Evolutionary conservation across 345 rosid genomes (phyloP).

Genomic region (Angophora floribunda): DNA sequence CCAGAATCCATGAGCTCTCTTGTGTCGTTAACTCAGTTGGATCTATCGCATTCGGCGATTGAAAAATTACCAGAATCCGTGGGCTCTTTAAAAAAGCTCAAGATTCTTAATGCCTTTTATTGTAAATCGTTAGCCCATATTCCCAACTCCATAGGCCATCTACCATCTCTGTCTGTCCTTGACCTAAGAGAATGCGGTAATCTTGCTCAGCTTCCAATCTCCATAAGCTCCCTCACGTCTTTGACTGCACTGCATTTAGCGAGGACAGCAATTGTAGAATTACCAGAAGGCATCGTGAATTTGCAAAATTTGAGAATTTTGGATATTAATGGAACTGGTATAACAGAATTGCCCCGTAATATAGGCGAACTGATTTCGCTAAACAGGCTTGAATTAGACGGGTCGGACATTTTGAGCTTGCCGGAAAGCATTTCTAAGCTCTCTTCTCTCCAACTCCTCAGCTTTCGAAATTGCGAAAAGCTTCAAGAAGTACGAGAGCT

Average conservation of each 20-base stretch:
- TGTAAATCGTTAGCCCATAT: background rate
- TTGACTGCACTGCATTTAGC: background rate
- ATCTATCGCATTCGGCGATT: background rate
- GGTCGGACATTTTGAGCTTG: background rate
- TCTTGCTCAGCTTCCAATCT: background rate
- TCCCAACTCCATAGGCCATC: background rate
- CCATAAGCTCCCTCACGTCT: background rate
- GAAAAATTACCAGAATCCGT: background rate
- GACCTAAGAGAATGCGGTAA: rapidly evolving
- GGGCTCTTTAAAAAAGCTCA: background rate
- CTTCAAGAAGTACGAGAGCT: background rate
- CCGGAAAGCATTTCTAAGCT: background rate
- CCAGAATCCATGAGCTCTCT: background rate
- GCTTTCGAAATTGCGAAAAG: rapidly evolving
- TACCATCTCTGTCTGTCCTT: background rate
- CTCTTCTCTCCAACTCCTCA: background rate
- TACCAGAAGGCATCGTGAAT: background rate
- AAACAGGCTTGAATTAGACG: too few relatives aligned
- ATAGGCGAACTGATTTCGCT: background rate
- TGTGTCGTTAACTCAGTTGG: too few relatives aligned
- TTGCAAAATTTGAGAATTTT: background rate
- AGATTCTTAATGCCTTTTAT: background rate
- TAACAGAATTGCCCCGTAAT: too few relatives aligned
- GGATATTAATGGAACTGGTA: rapidly evolving
- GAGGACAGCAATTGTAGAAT: background rate